phyloP scores from a whole-genome alignment of 352 stramenopile species.

The Globisporangium nodosum region DNA sequence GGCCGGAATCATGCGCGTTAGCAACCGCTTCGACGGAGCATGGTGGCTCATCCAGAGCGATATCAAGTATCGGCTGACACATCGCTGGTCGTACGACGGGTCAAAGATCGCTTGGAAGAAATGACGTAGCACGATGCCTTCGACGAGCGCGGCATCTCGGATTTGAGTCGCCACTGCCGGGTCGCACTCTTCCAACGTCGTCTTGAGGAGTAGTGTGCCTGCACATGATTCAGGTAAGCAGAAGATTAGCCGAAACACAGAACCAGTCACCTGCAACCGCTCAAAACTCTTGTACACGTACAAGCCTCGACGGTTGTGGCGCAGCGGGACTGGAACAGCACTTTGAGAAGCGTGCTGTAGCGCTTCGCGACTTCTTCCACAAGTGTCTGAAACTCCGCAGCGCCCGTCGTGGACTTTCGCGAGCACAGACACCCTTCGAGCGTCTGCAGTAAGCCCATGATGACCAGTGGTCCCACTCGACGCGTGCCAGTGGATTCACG shows the following conservation, averaged over 20 bases:
- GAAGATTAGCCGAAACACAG: background rate
- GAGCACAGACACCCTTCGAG: conserved; percentile 90
- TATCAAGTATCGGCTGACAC: conserved; percentile 92
- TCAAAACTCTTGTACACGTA: conserved; percentile 20
- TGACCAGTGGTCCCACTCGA: conserved; percentile 68
- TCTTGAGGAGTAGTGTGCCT: conserved; percentile 90
- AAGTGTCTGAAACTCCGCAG: conserved; percentile 58
- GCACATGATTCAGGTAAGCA: conserved; percentile 21
- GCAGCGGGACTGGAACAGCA: conserved; percentile 87
- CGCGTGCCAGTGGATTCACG: conserved; percentile 7
- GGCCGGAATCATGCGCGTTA: conserved; percentile 86
- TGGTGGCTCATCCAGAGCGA: conserved; percentile 94
- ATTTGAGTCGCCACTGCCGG: conserved; percentile 78
- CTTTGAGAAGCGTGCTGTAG: conserved; percentile 78
- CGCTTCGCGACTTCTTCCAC: conserved; percentile 67
- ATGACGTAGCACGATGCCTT: conserved; percentile 91
- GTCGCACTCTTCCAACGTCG: conserved; percentile 86
- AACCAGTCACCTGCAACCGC: background rate
- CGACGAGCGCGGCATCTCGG: conserved; percentile 88
- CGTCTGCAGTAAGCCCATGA: conserved; percentile 90
- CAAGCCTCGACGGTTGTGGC: conserved; percentile 81
- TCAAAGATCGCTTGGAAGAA: conserved; percentile 93
- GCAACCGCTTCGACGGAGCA: conserved; percentile 80
- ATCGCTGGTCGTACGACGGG: conserved; percentile 88
- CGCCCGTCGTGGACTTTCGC: conserved; percentile 76